Percentiles rank a stretch among this genome's conserved stretches.
Conservation (phyloP, 805 yeast species). For the Saccharomycopsis capsularis region DNA sequence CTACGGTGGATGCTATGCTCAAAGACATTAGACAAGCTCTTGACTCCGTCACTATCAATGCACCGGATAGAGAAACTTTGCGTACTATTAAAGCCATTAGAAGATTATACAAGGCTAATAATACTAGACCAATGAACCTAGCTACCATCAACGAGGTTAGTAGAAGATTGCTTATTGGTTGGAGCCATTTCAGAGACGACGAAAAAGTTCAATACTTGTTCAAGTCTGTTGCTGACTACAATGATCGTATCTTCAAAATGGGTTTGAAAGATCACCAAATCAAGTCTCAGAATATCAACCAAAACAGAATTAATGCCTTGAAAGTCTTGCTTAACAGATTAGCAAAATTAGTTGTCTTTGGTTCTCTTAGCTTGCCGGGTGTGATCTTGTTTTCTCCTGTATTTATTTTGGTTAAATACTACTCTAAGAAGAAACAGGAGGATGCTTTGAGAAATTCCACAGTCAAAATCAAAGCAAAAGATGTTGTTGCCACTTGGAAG, state of each 20-base stretch:
- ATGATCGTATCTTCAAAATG: constrained; percentile 52
- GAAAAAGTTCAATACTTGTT: constrained; percentile 58
- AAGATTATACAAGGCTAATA: constrained; percentile 74
- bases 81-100: constrained; percentile 90
- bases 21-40: constrained; percentile 67
- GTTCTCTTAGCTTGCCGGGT: constrained; percentile 80
- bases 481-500: constrained; percentile 97
- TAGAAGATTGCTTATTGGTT: constrained; percentile 78
- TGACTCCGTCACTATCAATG: constrained; percentile 78
- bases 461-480: constrained; percentile 87
- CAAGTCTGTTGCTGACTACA: constrained; percentile 60
- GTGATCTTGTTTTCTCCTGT: constrained; percentile 80
- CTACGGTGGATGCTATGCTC: constrained; percentile 65
- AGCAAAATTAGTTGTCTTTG: constrained; percentile 46
- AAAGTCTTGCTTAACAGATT: constrained; percentile 49
- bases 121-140: constrained; percentile 60
- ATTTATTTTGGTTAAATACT: constrained; percentile 66
- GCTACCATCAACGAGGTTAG: constrained; percentile 87
- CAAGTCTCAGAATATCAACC: constrained; percentile 1
- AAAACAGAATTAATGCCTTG: constrained; percentile 13
- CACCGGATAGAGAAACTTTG: constrained; percentile 83
- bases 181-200: constrained; percentile 62
- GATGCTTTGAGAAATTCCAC: constrained; percentile 80
- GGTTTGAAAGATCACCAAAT: constrained; percentile 60
- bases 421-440: constrained; percentile 65